Evolutionary conservation across 495 filamentous ascomycete species (phyloP), one percentile per base, ranked within the genome.

Genomic region (Hyaloscypha bicolor): DNA sequence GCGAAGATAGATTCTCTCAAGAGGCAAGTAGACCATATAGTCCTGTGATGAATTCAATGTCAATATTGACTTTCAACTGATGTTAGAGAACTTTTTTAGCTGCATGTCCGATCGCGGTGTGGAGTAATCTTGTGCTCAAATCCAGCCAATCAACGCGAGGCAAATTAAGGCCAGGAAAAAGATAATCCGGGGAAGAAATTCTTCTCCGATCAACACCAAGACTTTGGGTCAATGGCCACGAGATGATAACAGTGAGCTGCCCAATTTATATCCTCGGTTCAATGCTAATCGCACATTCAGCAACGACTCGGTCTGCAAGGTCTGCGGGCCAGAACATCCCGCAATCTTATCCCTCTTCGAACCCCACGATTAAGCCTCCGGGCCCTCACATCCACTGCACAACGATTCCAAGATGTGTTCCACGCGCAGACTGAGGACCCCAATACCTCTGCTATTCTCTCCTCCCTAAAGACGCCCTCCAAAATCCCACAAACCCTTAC

Each of bases 401-500:
- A 74, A 33, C 75, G 74, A 60, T 72, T 76, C 65, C 78, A 79
- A 64, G 79, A 84, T 64, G 81, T 82, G 51, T 86, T 86, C 66
- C 82, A 83, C 45, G 79, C 83, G 12, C 83, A 84, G 66, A 67
- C 80, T 2, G 74, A 83, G 11, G 76, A 84, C 68, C 76, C 81
- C 11, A 59, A 76, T 4, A 69, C 81, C 11, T 77, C 83, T 14
- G 74, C 79, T 2, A 68, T 83, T 56, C 77, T 83, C 57, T 79
- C 80, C 12, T 79, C 80, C 9, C 66, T 83, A 22, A 74, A 79
- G 62, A 68, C 75, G 1, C 66, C 78, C 4, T 73, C 76, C 19
- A 74, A 62, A n/a, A 73, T 76, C 2, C 86, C 88, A 0, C 94
- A 97, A 76, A 97, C 93, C 60, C 78, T 96, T 35, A 96, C 93